These are phyloP conservation scores for Cladosporium sp. DNA, from an alignment of 2,329 filamentous ascomycete species.

Conservation along the genomic window DNA sequence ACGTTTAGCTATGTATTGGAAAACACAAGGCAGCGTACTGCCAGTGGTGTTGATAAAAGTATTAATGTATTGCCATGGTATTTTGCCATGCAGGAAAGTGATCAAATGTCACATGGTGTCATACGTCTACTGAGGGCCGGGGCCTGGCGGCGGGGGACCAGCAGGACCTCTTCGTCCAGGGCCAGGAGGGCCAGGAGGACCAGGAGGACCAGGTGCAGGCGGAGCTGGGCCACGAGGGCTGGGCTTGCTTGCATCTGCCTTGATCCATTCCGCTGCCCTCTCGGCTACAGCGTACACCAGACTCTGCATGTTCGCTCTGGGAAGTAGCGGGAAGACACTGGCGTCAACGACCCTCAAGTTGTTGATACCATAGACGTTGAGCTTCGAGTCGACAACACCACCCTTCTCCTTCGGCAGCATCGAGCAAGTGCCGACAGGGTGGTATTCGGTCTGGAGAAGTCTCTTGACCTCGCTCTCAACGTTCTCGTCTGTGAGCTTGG, in stretches of 20 bases:
- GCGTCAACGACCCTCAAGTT: constrained; percentile 33
- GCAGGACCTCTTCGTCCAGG: background rate
- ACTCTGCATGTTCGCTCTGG: constrained; percentile 21
- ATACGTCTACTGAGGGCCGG: background rate
- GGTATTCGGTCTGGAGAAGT: constrained; percentile 22
- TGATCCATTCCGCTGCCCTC: constrained; percentile 17
- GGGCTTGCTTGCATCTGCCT: constrained; percentile 4
- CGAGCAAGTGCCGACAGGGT: constrained; percentile 31
- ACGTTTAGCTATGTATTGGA: background rate
- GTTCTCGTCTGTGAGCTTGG: background rate
- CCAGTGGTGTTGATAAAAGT: background rate
- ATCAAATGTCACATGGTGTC: background rate
- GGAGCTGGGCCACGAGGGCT: background rate
- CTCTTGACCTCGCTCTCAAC: constrained; percentile 19
- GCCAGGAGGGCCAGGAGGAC: background rate
- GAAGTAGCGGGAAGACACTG: constrained; percentile 30
- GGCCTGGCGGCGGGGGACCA: background rate
- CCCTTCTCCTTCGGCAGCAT: constrained; percentile 28
- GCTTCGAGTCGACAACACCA: constrained; percentile 30
- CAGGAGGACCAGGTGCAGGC: background rate
- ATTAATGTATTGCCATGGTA: background rate
- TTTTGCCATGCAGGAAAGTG: background rate
- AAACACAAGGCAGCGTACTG: background rate
- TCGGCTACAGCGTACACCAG: constrained; percentile 24
- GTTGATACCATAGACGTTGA: constrained; percentile 29